Percentiles rank a stretch among this genome's conserved stretches.
Conservation (phyloP, 345 rosid species). For the Pugionium dolabratum region DNA sequence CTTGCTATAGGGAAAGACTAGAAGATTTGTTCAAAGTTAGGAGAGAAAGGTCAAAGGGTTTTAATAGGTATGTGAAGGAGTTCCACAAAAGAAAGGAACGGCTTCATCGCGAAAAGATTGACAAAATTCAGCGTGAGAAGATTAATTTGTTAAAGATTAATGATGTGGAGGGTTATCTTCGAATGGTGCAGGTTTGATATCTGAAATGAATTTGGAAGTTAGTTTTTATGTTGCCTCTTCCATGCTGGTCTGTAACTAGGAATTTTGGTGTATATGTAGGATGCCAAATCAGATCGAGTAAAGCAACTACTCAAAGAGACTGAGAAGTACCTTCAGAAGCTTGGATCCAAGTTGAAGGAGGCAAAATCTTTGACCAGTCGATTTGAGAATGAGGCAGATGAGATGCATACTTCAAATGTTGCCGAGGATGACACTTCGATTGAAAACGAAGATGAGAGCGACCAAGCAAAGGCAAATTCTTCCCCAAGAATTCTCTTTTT, state of each 20-base stretch:
- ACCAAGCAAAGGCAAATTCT: slow-evolving; percentile 78
- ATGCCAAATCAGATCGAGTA: slow-evolving; percentile 93
- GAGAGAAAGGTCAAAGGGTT: slow-evolving; percentile 89
- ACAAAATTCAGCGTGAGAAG: slow-evolving; percentile 95
- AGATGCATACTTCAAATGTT: slow-evolving; percentile 41
- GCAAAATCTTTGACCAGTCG: slow-evolving; percentile 59
- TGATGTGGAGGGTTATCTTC: slow-evolving; percentile 95
- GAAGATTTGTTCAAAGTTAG: slow-evolving; percentile 79
- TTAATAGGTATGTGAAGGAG: slow-evolving; percentile 86
- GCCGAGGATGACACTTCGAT: slow-evolving; percentile 57
- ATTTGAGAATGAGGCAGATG: slow-evolving; percentile 72
- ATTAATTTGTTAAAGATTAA: slow-evolving; percentile 87
- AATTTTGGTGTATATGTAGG: slow-evolving; percentile 43
- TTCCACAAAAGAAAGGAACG: slow-evolving; percentile 94
- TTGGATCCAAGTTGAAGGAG: slow-evolving; percentile 80
- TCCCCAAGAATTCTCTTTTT: background rate
- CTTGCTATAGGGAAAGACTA: slow-evolving; percentile 68
- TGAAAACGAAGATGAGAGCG: slow-evolving; percentile 88
- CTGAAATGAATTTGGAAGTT: slow-evolving; percentile 23
- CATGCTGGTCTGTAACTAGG: slow-evolving; percentile 2
- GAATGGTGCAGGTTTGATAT: slow-evolving; percentile 85
- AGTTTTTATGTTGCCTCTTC: slow-evolving; percentile 13
- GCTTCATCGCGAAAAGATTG: slow-evolving; percentile 83
- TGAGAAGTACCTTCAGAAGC: slow-evolving; percentile 88
- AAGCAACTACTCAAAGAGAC: slow-evolving; percentile 87